Evolutionary conservation across 2,329 filamentous ascomycete species (phyloP), one percentile per base, ranked within the genome.

Genomic region (Blastomyces parvus): DNA sequence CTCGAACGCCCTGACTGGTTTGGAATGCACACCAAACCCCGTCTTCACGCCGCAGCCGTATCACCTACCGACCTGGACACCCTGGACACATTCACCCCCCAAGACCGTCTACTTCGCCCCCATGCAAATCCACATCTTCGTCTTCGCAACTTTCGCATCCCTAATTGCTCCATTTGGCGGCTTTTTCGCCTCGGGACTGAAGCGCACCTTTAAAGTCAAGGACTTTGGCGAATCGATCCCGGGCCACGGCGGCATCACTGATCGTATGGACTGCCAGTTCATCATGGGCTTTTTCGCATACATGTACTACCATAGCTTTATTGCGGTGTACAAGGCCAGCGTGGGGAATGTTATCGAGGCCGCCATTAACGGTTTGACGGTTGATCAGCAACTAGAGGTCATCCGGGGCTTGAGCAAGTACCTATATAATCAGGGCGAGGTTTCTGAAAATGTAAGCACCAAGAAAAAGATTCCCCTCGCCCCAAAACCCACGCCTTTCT

Each of bases 151-250:
- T 0, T 99, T 99, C 72, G 94, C 94, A 57, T 97, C 93, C 3
- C 83, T 99, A 46, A 96, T 99, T 70, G 94, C 94, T 9, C 94
- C 94, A 2, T 99, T 99, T 72, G 94, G 94, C 63, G 94, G 94
- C 38, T 99, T 99, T 84, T 99, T 99, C 74, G 94, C 94, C 4
- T 97, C 92, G 2, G 94, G 94, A 0, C 84, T 99, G 64, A 99
- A 99, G 84, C 90, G 94, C 38, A 97, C 93, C 3, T 99, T 99
- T 81, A 97, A 99, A 81, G 95, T 99, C 83, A 99, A 99, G 83
- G 94, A 99, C 79, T 99, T 99, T 79, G 94, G 94, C 69, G 90
- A 99, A 77, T 96, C 91, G 1, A 99, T 99, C 69, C 94, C 94
- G 1, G 94, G 94, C 27, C 94, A 99, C 72, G 94, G 94, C 65